Conservation (phyloP, 345 rosid species). For the Citrus glauca region DNA sequence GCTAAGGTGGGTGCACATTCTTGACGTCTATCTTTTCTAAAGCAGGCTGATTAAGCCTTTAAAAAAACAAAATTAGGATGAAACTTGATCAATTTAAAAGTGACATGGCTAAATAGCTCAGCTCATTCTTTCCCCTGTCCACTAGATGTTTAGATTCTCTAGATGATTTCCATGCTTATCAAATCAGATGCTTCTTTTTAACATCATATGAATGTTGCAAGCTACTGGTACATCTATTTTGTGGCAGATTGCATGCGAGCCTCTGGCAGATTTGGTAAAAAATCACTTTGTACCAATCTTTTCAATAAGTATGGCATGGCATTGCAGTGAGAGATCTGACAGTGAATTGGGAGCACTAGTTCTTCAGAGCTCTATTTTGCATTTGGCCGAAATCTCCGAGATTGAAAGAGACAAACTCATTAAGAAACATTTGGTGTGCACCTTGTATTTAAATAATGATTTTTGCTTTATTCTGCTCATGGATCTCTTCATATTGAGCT, state of each 20-base stretch:
- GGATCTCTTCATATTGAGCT: not conserved
- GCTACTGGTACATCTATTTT: conserved; percentile 19
- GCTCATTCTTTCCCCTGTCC: not conserved
- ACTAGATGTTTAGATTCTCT: not conserved
- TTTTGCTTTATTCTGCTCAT: not conserved
- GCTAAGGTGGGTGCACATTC: conserved; percentile 53
- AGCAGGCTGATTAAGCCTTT: not conserved
- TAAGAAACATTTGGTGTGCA: conserved; percentile 75
- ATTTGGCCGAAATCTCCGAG: conserved; percentile 67
- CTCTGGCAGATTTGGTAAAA: conserved; percentile 52
- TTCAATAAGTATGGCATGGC: conserved; percentile 71
- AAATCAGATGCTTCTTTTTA: not conserved
- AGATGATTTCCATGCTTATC: not conserved
- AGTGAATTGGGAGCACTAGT: conserved; percentile 57
- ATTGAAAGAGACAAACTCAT: conserved; percentile 80
- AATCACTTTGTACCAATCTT: conserved; percentile 85
- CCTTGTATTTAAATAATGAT: conserved; percentile 6
- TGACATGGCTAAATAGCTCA: not conserved
- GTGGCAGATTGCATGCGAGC: conserved; percentile 66
- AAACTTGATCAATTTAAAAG: not conserved
- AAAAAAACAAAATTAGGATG: no score
- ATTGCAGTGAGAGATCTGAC: conserved; percentile 61
- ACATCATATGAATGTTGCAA: not conserved
- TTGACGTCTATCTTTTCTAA: not conserved
- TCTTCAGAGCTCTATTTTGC: conserved; percentile 65